Base-by-base conservation (phyloP, 106 monocot species). In the Amphibolis antarctica region DNA sequence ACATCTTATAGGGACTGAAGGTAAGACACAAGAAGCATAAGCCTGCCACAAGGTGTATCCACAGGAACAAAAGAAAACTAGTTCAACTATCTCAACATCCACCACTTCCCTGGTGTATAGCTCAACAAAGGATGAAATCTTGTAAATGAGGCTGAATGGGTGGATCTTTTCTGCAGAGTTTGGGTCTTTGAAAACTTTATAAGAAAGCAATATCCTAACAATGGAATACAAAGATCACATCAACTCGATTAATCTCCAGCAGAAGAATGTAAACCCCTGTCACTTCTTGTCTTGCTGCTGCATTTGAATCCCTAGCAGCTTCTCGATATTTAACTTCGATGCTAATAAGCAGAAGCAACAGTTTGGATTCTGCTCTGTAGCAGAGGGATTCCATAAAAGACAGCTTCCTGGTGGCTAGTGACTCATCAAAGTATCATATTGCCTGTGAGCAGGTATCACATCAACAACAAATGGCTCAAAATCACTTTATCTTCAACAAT, bases 121-220 rank as follows among this genome's bases (percentile, higher is more conserved):
- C 70, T 82, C 77, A 14, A 69, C 73, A 68, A 82, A 89, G 50
- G 86, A 81, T 53, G 79, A 81, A 46, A 94, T 84, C 50, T 75
- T 79, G 68, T 94, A 89, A 20, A 83, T 74, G 18, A 94, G 83
- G 69, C 72, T 79, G n/a, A 81, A 71, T 0, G 81, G 61, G 36
- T 62, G 72, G 22, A 94, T 75, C 48, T 64, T 72, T 9, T 76
- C 80, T 0, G 85, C 75, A 21, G 76, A 81, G 55, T 74, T 77
- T 49, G 89, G 78, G 21, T 83, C 89, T 46, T 70, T 62, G 60
- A 83, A 94, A 20, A 94, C 62, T 55, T 86, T 84, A 47, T 94
- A 86, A 17, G 83, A 79, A 17, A 89, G 94, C 42, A 94, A 76
- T 26, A 94, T 75, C 74, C 89, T 79, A 28, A 94, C 77, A 26